Evolutionary conservation across 306 rosid species (phyloP), one percentile per base, ranked within the genome.

Genomic region (Sophora flavescens): DNA sequence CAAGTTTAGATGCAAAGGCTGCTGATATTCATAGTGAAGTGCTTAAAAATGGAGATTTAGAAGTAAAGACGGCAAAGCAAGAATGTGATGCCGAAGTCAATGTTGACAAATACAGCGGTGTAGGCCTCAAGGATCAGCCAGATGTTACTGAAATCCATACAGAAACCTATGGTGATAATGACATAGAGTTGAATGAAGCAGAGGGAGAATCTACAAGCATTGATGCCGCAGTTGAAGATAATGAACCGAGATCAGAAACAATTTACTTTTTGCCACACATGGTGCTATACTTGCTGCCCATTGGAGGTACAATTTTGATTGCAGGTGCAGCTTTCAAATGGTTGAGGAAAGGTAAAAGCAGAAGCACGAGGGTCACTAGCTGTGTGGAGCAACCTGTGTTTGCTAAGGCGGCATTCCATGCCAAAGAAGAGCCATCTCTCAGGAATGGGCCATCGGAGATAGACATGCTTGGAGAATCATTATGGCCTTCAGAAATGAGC

Each of bases 401-500:
- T 75, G 15, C 67, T 11, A 75, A 81, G 77, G 58, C 86, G 77
- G 58, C 86, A 59, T 30, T 78, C 57, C 76, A 78, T 9, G 28
- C 45, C 82, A 67, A 41, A 54, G 89, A 80, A 54, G 78, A 62
- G 61, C 83, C 83, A 44, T 78, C 74, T 68, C 70, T 79, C 8
- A 74, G 78, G 82, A 77, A 68, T 62, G 84, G 68, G 6, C 79
- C 87, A 1, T 38, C 50, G 18, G 88, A 79, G 72, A 84, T 81
- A 63, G 87, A 81, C 14, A 65, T 75, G 75, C 57, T 44, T 59
- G 89, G 60, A 60, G 93, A 84, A 71, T 67, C 87, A 8, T 22
- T 22, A 22, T 88, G 85, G 68, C 83, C 94, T 70, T 93, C 91
- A 14, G 96, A 90, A 82, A 73, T 83, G 84, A 87, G 96, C 86